Base-by-base conservation (phyloP, 1,284 basidiomycete species). In the Pseudozyma hubeiensis region DNA sequence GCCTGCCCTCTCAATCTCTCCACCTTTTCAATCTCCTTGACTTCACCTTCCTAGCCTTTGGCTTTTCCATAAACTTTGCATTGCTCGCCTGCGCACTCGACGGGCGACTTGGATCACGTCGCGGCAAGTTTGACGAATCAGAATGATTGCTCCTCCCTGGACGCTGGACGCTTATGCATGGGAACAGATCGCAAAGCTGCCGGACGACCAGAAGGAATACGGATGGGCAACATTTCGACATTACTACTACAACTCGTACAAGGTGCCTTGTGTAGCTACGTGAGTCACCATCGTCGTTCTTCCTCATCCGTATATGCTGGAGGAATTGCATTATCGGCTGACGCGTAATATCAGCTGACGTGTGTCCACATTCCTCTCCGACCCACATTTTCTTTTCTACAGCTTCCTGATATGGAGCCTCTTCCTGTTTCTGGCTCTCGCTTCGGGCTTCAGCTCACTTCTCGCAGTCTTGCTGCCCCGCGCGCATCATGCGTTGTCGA, bases 161-260 rank as follows among this genome's bases (percentile, higher is more conserved):
- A 40, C 48, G 44, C 45, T 64, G 11, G 61, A 64, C 44, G 41
- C 53, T 0, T 64, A 35, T 30, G 61, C 61, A 30, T 13, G 52
- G n/a, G 19, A 43, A 4, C 61, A 64, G 8, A 64, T 64, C 31
- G 19, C 35, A 37, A 17, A 35, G 14, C 37, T 64, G 9, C 53
- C 61, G 7, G 45, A 52, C 14, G 54, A 57, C 10, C 54, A 57
- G 34, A 64, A 17, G 44, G 45, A 57, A 14, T 52, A 57, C 35
- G 54, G 61, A 8, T 57, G 53, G 54, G 39, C 43, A 29, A 64
- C 61, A 5, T 64, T 64, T 16, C 50, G 44, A 35, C 61, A 64
- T 31, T 64, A 64, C 39, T 64, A 64, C 34, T 57, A 64, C 33
- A 64, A 64, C 17, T 64, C 61, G 14, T 64, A 64, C 61, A 57